Evolutionary conservation across 169 alveolate species (phyloP).

Genomic region (Perkinsus marinus): DNA sequence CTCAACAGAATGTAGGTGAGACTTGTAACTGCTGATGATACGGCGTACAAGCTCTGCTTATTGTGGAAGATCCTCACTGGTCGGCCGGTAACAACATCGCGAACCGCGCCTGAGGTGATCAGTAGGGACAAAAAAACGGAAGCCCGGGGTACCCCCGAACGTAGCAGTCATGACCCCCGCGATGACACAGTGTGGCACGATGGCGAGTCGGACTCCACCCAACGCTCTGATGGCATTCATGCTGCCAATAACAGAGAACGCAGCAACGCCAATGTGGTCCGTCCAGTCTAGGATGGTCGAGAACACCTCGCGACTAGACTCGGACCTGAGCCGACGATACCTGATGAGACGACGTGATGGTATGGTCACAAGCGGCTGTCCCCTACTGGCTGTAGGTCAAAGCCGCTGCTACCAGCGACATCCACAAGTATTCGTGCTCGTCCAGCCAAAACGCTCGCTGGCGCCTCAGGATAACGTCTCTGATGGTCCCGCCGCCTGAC

Average conservation of each 20-base stretch:
- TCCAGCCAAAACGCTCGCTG: not conserved
- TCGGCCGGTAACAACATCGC: not conserved
- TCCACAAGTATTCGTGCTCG: not conserved
- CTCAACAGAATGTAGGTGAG: not conserved
- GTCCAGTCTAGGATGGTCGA: not conserved
- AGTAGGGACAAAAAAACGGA: not conserved
- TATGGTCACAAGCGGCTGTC: not conserved
- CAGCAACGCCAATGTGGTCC: not conserved
- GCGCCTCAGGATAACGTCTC: not conserved
- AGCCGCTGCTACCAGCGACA: not conserved
- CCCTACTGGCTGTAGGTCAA: not conserved
- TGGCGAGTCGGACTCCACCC: not conserved
- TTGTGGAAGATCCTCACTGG: not conserved
- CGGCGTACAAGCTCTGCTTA: not conserved
- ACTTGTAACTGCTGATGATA: not conserved
- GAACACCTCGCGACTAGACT: not conserved
- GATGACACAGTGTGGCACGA: not conserved
- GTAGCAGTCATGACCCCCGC: not conserved
- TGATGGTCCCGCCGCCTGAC: not conserved
- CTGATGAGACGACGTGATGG: not conserved
- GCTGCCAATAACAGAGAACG: not conserved
- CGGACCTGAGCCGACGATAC: not conserved
- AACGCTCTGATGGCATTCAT: not conserved
- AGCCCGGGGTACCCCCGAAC: not conserved
- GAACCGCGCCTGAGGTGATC: not conserved